Evolutionary conservation across 2,329 filamentous ascomycete genomes (phyloP), one percentile per base, ranked within the genome.

Genomic region (Ramularia endophylla): DNA sequence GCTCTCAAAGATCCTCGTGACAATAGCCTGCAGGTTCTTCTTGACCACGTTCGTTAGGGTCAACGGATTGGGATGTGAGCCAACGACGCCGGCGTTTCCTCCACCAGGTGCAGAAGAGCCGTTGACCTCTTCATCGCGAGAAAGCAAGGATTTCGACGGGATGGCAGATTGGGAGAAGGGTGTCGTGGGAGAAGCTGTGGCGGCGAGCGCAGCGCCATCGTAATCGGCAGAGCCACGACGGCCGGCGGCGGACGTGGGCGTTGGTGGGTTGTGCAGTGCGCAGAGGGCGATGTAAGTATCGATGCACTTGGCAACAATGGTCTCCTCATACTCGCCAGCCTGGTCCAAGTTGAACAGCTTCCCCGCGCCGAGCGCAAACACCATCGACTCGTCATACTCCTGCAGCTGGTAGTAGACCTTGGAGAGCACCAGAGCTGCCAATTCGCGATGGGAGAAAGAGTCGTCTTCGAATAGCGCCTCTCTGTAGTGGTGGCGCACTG

Each of bases 401-500:
- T 95, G 88, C 39, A 98, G 81, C 64, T 98, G 92, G 64, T 97
- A 98, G 72, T 97, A 98, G 54, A 97, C 88, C 75, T 98, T 98
- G 56, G 92, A 85, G 31, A 94, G 85, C 40, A 98, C 88, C 36
- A 98, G 77, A 40, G 92, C 92, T 41, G 92, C 92, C 42, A 98
- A 82, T 65, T 92, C 86, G 60, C 90, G 87, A 66, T 98, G 85
- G 36, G 89, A 85, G 61, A 98, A 98, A 46, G 79, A 77, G 59
- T 95, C 87, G 70, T 98, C 90, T 75, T 98, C 92, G 68, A 94
- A 98, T 37, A 98, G 80, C 41, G 87, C 87, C 77, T 98, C 92
- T 70, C 90, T 97, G 62, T 47, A 41, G 36, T 42, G 27, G 36
- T 13, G 35, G 52, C 20, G 20, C 15, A 51, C 49, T 41, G 48